A percentile compares a stretch with the other conserved stretches of the same genome.
Conservation (phyloP, 2,329 filamentous ascomycete genomes). For the Pestalotiopsis sp. region DNA sequence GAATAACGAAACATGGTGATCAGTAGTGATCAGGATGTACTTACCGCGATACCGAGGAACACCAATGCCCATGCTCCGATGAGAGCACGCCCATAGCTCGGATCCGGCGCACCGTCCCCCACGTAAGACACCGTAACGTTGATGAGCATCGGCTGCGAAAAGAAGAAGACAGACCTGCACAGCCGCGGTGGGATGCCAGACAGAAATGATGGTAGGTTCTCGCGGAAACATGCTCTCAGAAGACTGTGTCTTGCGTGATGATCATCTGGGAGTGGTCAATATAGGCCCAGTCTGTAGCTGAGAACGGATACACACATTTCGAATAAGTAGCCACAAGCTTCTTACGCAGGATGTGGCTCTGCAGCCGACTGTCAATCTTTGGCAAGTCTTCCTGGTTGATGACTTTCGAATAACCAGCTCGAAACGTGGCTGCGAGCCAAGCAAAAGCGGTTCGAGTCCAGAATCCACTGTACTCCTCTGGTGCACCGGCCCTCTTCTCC, state of each 20-base stretch:
- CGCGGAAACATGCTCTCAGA: constrained; percentile 17
- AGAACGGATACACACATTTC: no score
- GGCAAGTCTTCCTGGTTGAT: constrained; percentile 24
- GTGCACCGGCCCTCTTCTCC: constrained; percentile 12
- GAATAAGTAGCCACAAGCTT: constrained; percentile 18
- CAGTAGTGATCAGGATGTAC: not conserved
- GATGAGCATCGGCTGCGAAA: constrained; percentile 34
- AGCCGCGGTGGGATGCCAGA: constrained; percentile 27
- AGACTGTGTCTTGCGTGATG: constrained; percentile 18
- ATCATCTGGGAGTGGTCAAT: constrained; percentile 16
- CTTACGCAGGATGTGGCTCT: constrained; percentile 18
- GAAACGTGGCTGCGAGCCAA: constrained; percentile 23
- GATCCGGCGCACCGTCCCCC: constrained; percentile 15
- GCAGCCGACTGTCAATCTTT: constrained; percentile 20
- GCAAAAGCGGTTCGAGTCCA: constrained; percentile 24
- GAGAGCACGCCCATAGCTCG: constrained; percentile 27
- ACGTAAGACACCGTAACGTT: constrained; percentile 25
- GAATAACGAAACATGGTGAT: constrained; percentile 18
- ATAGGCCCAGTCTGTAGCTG: no score
- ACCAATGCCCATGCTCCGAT: constrained; percentile 34
- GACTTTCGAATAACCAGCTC: constrained; percentile 21
- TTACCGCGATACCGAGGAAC: constrained; percentile 32
- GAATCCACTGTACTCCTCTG: constrained; percentile 23
- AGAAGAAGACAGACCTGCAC: constrained; percentile 28
- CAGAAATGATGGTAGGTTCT: constrained; percentile 21